Base-by-base conservation (phyloP, 192 early-diverging fungal genomes). In the Linnemannia schmuckeri region DNA sequence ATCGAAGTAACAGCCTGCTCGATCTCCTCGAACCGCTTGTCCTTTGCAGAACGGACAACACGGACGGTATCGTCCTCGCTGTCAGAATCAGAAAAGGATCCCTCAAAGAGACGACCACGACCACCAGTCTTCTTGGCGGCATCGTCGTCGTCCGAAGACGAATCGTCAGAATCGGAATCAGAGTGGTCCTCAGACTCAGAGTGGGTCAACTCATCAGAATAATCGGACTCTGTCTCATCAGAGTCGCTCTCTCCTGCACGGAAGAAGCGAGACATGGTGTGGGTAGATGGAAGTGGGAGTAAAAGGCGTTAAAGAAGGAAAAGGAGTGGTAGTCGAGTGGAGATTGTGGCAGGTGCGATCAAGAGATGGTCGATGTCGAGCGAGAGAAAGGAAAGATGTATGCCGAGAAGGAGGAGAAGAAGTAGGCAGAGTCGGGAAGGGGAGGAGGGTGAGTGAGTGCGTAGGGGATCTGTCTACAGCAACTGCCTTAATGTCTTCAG, bases 1-100 rank as follows among this genome's bases (percentile, higher is more conserved):
- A 97, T 90, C 22, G 90, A 87, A 74, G 93, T 92, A 73, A 93
- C 90, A 72, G 92, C 82, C 35, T 74, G 80, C 54, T 95, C 90
- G 89, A 98, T 90, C 85, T 98, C 97, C 42, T 98, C 96, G 76
- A 93, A 91, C 69, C 95, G 93, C 93, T 98, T 98, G 88, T 97
- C 96, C 85, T 95, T 95, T 79, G 92, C 92, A 61, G 93, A 96
- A 85, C 94, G 94, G 40, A 97, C 94, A 74, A 93, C 90, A 42
- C 94, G 91, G 90, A 94, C 95, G 70, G 88, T 92, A 37, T 94
- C 95, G 37, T 93, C 95, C 5, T 95, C 95, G 2, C 89, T 88
- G 76, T 94, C 94, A 8, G 89, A 92, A 61, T 91, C 91, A 72
- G 87, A 89, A 1, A 83, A 74, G 44, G 61, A 82, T 78, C 88